Base-by-base conservation (phyloP, 2,329 filamentous ascomycete genomes). In the Nannizzia gypsea region DNA sequence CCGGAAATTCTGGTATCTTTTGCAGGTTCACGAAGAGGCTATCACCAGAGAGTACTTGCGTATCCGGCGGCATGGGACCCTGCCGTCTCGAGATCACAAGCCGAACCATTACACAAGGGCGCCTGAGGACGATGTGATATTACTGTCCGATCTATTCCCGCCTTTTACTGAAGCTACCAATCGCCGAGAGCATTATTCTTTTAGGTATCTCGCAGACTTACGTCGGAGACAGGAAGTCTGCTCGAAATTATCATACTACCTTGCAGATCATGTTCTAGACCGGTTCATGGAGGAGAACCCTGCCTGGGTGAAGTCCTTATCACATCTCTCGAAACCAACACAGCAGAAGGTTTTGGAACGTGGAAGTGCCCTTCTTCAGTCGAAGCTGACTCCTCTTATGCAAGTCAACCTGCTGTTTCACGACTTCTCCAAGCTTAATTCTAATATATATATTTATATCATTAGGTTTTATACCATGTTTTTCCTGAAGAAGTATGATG, bases 11-110 rank as follows among this genome's bases (percentile, higher is more conserved):
- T 66, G 67, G 57, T 63, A 72, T 22, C 60, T 74, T n/a, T 65
- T 76, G 36, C 67, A 65, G 20, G 63, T 64, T 3, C 71, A 76
- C 46, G 74, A 76, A 63, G 69, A 72, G 56, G 67, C 67, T 24
- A 75, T 76, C 40, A 69, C 72, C n/a, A 71, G 73, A 15, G 68
- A 71, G 60, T 76, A 76, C 64, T 69, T 76, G 38, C 73, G 72
- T 31, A 66, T 71, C 34, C 71, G 71, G 36, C 73, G 74, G 3
- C 72, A 76, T 64, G 74, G 74, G 36, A 75, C 72, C 38, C 70
- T 76, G 15, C 74, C 74, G 3, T 72, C 71, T 3, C 72, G 72
- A 6, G 70, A 73, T 46, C 67, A 72, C 48, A 63, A 64, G 59
- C 69, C 71, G 38, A 67, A 66, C 55, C 69, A 63, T 22, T 74